Base-by-base conservation (phyloP, 177 flowering plant species). In the Vitis hybrid region DNA sequence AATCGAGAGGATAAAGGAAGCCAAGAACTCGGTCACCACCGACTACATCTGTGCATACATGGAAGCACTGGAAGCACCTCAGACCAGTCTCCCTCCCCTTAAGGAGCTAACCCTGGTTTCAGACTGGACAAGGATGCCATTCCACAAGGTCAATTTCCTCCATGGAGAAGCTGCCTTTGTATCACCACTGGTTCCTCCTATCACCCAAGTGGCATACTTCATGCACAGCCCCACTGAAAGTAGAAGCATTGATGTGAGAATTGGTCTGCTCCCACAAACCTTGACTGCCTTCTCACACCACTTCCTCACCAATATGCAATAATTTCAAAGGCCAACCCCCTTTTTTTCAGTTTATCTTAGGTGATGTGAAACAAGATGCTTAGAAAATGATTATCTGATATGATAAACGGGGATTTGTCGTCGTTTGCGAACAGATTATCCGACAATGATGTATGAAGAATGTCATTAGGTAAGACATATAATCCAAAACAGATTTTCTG, bases 101-200 rank as follows among this genome's bases (percentile, higher is more conserved):
- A 72, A 53, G 65, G 90, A 82, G 73, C 83, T 84, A 3, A 86
- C 90, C 1, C 51, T 86, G 2, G 78, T 84, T 21, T 83, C 86
- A 0, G 88, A 86, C 51, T 81, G 84, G 88, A 84, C 86, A 5
- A 77, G 83, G 51, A 78, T 71, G 75, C 88, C 90, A 2, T 84
- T 84, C 64, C 88, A 86, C 72, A 75, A 72, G 60, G 57, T 84
- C 6, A 73, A 72, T 52, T 83, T 84, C 65, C 72, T 83, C 2
- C 66, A 64, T 18, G 84, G 80, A 57, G 75, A 71, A 67, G 81
- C 88, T 22, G 67, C 76, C 29, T 81, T 66, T 73, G 86, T 74
- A 18, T 71, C 80, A 29, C 86, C 86, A 0, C 57, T 86, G 68
- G 69, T 70, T 16, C 69, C 86, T 75, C 88, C 86, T n/a, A 33